Evolutionary conservation across 768 basidiomycete genomes (phyloP).

Genomic region (Wakefieldia striispora): DNA sequence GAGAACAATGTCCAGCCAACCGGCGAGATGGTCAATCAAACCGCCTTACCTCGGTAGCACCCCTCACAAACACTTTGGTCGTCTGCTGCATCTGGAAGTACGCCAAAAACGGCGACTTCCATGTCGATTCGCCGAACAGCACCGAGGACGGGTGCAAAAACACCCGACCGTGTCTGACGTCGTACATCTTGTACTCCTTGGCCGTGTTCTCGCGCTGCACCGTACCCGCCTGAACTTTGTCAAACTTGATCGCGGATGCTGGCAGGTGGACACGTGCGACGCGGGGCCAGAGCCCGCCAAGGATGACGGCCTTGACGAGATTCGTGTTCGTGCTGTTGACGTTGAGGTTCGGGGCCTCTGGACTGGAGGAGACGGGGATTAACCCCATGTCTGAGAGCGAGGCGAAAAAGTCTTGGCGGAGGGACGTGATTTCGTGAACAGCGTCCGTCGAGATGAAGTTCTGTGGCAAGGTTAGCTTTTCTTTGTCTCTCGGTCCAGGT

Average conservation of each 20-base stretch:
- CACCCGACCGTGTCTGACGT: conserved; percentile 59
- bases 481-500: background rate
- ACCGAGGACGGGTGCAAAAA: conserved; percentile 85
- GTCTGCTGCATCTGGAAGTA: conserved; percentile 85
- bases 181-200: conserved; percentile 80
- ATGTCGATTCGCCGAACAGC: conserved; percentile 67
- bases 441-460: conserved; percentile 80
- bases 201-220: conserved; percentile 83
- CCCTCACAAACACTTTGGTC: conserved; percentile 80
- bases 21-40: background rate
- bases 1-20: background rate
- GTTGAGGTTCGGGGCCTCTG: conserved; percentile 55
- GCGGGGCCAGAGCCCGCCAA: conserved; percentile 86
- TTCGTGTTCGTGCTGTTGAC: conserved; percentile 63
- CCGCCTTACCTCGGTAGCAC: conserved; percentile 76
- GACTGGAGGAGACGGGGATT: conserved; percentile 45
- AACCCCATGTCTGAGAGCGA: conserved; percentile 73
- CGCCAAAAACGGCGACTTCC: conserved; percentile 76
- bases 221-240: conserved; percentile 80
- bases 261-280: conserved; percentile 78
- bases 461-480: conserved; percentile 35
- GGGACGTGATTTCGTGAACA: conserved; percentile 72
- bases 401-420: conserved; percentile 74
- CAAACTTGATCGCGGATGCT: conserved; percentile 72
- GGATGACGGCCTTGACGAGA: conserved; percentile 79